phyloP scores from a whole-genome alignment of 116 monocot species.

The Thalassia testudinum region DNA sequence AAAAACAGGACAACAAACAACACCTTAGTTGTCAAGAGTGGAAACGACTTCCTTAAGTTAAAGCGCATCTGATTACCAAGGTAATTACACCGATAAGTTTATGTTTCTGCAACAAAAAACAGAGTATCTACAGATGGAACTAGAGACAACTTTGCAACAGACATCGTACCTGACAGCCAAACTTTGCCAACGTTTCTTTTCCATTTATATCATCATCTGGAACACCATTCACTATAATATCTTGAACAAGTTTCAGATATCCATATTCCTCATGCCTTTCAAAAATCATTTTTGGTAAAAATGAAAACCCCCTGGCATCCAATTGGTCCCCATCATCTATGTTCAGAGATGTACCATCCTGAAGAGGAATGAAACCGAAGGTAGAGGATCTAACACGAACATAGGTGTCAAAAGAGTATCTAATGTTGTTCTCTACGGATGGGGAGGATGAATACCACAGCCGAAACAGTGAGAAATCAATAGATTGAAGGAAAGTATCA shows the following conservation, averaged over 20 bases:
- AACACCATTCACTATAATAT: slow-evolving; percentile 62
- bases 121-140: not conserved
- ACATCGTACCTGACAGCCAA: slow-evolving; percentile 74
- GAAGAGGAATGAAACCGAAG: no score
- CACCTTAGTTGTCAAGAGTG: slow-evolving; percentile 94
- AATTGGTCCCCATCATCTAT: slow-evolving; percentile 19
- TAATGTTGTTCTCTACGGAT: slow-evolving; percentile 41
- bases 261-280: slow-evolving; percentile 65
- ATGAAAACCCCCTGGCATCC: slow-evolving; percentile 64
- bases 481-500: slow-evolving; percentile 69
- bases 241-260: slow-evolving; percentile 66
- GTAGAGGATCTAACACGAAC: slow-evolving; percentile 39
- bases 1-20: not conserved
- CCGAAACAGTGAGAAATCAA: slow-evolving; percentile 53
- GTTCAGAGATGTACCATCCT: no score
- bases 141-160: not conserved
- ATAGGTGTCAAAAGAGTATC: slow-evolving; percentile 75
- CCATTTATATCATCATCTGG: slow-evolving; percentile 72
- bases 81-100: not conserved
- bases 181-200: slow-evolving; percentile 78
- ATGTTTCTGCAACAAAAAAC: no score
- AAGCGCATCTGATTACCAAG: slow-evolving; percentile 59
- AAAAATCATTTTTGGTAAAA: slow-evolving; percentile 69
- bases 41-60: slow-evolving; percentile 84
- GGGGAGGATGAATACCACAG: slow-evolving; percentile 88